Base-by-base conservation (phyloP, 208 protist genomes). In the Leishmania mexicana region DNA sequence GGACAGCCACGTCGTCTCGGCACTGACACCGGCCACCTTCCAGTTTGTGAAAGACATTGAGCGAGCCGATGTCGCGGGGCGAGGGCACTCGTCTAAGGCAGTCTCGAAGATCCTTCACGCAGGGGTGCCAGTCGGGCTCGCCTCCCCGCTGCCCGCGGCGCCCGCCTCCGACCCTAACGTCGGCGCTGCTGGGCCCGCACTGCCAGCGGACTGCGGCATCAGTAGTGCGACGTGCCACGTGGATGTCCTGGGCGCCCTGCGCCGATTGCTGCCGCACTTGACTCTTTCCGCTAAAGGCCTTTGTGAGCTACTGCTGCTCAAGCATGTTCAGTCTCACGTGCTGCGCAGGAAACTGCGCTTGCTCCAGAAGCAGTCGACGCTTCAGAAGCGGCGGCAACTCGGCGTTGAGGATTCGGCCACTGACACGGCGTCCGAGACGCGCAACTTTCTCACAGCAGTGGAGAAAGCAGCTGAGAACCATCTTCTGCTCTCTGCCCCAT, bases 141-240 rank as follows among this genome's bases (percentile, higher is more conserved):
- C 45, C 24, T 38, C 53, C 19, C 54, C 54, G 13, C 13, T n/a
- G 5, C 15, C 64, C 7, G 45, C 19, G 3, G 38, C 47, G 7
- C 24, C 45, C 5, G 70, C 70, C 45, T 35, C 42, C 21, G 28
- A 51, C 15, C 31, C 31, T 17, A 15, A 40, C 38, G 17, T n/a
- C 19, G 8, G 40, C 40, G 24, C 75, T 64, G 40, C 49, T 10
- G 54, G 19, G 10, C 28, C 57, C 7, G 53, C 21, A 49, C 53
- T 78, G 49, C 40, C 45, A 35, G 45, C 42, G 3, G 45, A 24
- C 24, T 76, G 40, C 17, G 7, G 35, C 1, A 19, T 80, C 49
- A 85, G 81, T 58, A 85, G 81, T 40, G 81, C 81, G 17, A 78
- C 45, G 15, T 75, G 76, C 54, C 81, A 85, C 53, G 81, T 68